Conservation (phyloP, 2,329 filamentous ascomycete species). For the Acephala macrosclerotiorum region DNA sequence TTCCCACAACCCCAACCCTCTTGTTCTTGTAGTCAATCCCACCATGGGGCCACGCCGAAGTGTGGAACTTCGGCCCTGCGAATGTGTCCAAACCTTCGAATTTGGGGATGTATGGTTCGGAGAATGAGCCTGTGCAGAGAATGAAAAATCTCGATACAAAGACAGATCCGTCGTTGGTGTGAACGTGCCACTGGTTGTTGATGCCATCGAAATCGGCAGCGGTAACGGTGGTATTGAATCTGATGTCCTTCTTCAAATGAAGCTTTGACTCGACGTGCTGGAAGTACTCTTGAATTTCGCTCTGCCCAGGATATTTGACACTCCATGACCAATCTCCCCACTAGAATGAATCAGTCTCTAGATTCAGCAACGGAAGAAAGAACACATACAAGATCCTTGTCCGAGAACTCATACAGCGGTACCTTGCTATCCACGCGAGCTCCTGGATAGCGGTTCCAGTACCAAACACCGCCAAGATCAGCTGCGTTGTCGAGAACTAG, state of each 20-base stretch:
- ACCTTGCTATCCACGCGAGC: slow-evolving; percentile 39
- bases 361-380: slow-evolving; percentile 7
- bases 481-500: slow-evolving; percentile 50
- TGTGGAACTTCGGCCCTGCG: slow-evolving; percentile 42
- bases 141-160: slow-evolving; percentile 23
- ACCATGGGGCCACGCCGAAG: slow-evolving; percentile 36
- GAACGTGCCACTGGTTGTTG: too few relatives aligned
- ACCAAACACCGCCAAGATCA: slow-evolving; percentile 60
- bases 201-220: slow-evolving; percentile 44
- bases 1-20: slow-evolving; percentile 62
- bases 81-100: slow-evolving; percentile 56
- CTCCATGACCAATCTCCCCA: slow-evolving; percentile 34
- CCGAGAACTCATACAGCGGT: not conserved
- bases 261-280: slow-evolving; percentile 58
- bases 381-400: not conserved
- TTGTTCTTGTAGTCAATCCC: slow-evolving; percentile 57
- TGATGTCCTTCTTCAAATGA: slow-evolving; percentile 60
- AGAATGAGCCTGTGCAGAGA: slow-evolving; percentile 30
- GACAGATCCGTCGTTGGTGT: slow-evolving; percentile 45
- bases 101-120: slow-evolving; percentile 35
- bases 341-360: slow-evolving; percentile 29
- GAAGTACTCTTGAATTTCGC: slow-evolving; percentile 60
- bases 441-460: slow-evolving; percentile 63
- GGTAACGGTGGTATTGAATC: slow-evolving; percentile 61
- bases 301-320: slow-evolving; percentile 56